Conservation (phyloP, 164 flowering plant species). For the Chloranthus sessilifolius region DNA sequence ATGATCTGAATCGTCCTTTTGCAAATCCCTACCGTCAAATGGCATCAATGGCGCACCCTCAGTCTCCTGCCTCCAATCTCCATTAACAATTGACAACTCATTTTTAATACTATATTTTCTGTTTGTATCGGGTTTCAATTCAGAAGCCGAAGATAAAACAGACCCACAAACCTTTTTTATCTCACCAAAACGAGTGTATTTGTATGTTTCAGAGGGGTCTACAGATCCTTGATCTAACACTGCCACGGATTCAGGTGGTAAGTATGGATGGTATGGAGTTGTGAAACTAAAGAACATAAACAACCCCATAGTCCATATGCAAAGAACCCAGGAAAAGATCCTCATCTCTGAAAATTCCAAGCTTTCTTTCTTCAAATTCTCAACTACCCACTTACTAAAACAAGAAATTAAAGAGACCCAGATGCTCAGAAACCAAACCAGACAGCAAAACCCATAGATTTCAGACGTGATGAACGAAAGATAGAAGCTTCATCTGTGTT, state of each 20-base stretch:
- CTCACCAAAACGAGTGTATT: conserved; percentile 51
- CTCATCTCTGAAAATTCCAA: conserved; percentile 19
- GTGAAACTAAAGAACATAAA: conserved; percentile 23
- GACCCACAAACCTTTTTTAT: conserved; percentile 48
- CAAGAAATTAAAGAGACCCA: conserved; percentile 10
- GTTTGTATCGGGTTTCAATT: conserved; percentile 29
- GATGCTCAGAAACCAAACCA: not conserved
- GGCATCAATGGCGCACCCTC: conserved; percentile 58
- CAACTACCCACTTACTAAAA: conserved; percentile 8
- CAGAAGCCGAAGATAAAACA: conserved; percentile 43
- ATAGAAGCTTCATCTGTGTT: too few relatives aligned
- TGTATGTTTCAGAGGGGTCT: conserved; percentile 19
- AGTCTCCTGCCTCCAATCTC: conserved; percentile 63
- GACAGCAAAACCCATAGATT: too few relatives aligned
- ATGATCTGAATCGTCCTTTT: conserved; percentile 7
- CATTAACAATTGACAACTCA: conserved; percentile 42
- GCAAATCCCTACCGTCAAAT: conserved; percentile 26
- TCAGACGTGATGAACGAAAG: too few relatives aligned
- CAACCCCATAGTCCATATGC: conserved; percentile 20
- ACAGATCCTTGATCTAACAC: conserved; percentile 2
- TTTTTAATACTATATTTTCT: conserved; percentile 28
- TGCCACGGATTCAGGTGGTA: not conserved
- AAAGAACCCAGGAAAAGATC: conserved; percentile 7
- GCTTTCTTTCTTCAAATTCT: not conserved
- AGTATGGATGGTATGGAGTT: conserved; percentile 22